phyloP scores from a whole-genome alignment of 2,329 filamentous ascomycete species.

The Thielaviopsis punctulata region DNA sequence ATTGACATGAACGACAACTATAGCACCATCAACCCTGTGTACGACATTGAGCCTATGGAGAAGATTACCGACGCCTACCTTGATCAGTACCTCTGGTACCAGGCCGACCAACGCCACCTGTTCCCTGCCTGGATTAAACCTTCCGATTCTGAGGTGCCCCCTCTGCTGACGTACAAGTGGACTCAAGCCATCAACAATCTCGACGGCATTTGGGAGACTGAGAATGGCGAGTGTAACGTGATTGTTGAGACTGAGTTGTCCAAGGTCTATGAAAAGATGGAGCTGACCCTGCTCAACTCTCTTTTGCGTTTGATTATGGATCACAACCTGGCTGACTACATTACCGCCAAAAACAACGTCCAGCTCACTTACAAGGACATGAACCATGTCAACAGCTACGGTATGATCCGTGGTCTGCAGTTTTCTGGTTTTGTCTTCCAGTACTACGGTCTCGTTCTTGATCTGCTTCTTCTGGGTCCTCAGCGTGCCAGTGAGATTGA shows the following conservation, averaged over 20 bases:
- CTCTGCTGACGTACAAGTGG: conserved; percentile 93
- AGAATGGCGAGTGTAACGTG: conserved; percentile 91
- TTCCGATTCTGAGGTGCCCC: conserved; percentile 92
- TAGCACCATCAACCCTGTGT: conserved; percentile 96
- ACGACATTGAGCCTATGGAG: conserved; percentile 97
- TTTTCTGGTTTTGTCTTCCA: conserved; percentile 99
- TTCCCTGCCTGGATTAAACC: conserved; percentile 99
- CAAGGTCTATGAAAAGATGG: conserved; percentile 99
- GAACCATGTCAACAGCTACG: conserved; percentile 98
- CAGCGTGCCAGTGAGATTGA: conserved; percentile 97
- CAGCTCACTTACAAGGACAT: conserved; percentile 99
- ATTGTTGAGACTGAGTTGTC: conserved; percentile 97
- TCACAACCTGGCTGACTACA: conserved; percentile 97
- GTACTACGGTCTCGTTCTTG: conserved; percentile 90
- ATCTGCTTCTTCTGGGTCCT: conserved; percentile 76
- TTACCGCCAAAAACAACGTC: conserved; percentile 98
- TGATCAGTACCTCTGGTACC: conserved; percentile 98
- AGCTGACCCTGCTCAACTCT: conserved; percentile 86
- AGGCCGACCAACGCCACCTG: conserved; percentile 88
- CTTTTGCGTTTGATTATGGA: conserved; percentile 94
- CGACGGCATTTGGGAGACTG: conserved; percentile 82
- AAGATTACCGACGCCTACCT: conserved; percentile 98
- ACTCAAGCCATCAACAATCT: conserved; percentile 98
- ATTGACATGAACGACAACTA: conserved; percentile 99
- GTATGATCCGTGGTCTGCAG: conserved; percentile 92